Percentiles rank a stretch among this genome's conserved stretches.
phyloP scores from a whole-genome alignment of 257 asterid species.

The Solanum paucissectum region DNA sequence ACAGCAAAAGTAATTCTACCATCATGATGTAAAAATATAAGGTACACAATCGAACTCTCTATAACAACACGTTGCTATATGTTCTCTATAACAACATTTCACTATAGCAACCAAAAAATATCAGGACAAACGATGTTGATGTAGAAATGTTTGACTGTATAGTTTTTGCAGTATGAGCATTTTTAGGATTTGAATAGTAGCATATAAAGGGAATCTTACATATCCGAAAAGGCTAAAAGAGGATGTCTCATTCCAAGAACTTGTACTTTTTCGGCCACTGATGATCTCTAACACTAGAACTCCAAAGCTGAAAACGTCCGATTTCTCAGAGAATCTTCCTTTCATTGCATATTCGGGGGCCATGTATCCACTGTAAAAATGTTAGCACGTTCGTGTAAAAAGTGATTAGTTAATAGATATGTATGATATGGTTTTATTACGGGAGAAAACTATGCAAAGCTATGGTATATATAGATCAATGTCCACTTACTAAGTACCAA shows the following conservation, averaged over 20 bases:
- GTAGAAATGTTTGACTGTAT: background rate
- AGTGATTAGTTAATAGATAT: background rate
- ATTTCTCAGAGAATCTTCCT: constrained; percentile 51
- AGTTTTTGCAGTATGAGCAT: background rate
- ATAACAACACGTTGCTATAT: background rate
- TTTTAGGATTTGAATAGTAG: background rate
- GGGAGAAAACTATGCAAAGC: background rate
- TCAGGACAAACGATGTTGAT: background rate
- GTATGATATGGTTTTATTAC: background rate
- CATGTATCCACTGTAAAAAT: constrained; percentile 45
- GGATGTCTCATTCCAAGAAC: constrained; percentile 26
- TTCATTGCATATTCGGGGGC: constrained; percentile 68
- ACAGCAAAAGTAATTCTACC: background rate
- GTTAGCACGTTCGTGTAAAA: background rate
- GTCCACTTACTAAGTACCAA: constrained; percentile 50
- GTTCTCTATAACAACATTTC: background rate
- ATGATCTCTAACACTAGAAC: constrained; percentile 44
- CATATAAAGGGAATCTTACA: constrained; percentile 22
- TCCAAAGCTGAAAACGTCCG: constrained; percentile 48
- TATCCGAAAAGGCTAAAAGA: constrained; percentile 49
- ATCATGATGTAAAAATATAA: background rate
- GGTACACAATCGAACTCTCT: background rate
- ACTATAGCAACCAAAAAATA: background rate
- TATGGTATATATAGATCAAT: background rate
- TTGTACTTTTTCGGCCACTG: constrained; percentile 38